Base-by-base conservation (phyloP, 805 yeast genomes). In the Kluyveromyces nonfermentans region DNA sequence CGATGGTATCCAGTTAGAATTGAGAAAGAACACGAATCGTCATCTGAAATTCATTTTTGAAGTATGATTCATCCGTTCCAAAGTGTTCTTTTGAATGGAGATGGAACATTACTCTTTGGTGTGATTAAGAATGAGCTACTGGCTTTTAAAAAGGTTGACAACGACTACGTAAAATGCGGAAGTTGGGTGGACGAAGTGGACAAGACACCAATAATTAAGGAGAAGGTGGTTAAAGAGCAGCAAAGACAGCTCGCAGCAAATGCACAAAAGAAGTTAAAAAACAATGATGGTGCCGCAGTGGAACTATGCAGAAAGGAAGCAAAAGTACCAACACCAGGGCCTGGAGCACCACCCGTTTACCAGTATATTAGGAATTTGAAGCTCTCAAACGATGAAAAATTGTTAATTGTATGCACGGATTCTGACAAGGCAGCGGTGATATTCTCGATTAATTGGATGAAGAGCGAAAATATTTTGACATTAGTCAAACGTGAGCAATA, bases 371-470 rank as follows among this genome's bases (percentile, higher is more conserved):
- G 95, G 59, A 73, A 78, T 18, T 60, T 89, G 49, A 62, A 65
- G 7, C 56, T 86, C 41, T 66, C 78, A 7, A 64, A 75, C 19
- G 68, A 74, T 51, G 83, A 78, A 37, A 60, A 69, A 35, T 69
- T 71, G 53, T 59, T 89, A 32, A 69, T 85, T 20, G 83, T 78
- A 1, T 78, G 85, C 36, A 80, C 94, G 2, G 95, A 86, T 57
- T 82, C 82, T 45, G 94, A 85, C 57, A 93, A 90, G 63, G 79
- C 94, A 2, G 80, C 80, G 15, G 69, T 84, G 4, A 72, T 87
- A 8, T 80, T 86, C 47, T 50, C 60, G 28, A 51, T 78, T 17
- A 55, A 60, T 35, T 43, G 44, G 3, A 45, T 40, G 7, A 42
- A 54, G 34, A 60, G 54, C 5, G 43, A 46, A 6, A 71, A 73